These are phyloP conservation scores for Neophaeococcomyces mojaviensis DNA, from an alignment of 2,329 filamentous ascomycete species.

Conservation along the genomic window DNA sequence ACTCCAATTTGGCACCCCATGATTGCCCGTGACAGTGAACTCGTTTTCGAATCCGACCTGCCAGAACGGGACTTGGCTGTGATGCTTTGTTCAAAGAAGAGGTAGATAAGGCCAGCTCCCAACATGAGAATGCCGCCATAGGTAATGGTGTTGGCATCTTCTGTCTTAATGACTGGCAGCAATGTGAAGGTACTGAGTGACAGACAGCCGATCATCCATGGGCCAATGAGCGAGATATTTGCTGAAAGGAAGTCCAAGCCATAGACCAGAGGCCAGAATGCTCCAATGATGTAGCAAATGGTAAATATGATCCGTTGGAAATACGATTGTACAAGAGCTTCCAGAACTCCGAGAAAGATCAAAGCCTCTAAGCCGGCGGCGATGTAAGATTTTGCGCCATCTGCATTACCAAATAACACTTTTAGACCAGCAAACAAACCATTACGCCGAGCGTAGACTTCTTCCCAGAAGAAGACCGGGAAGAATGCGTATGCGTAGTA, in stretches of 20 bases:
- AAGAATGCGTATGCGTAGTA: conserved; percentile 94
- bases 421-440: conserved; percentile 61
- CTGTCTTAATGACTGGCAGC: conserved; percentile 76
- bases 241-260: conserved; percentile 63
- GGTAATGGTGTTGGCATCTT: conserved; percentile 68
- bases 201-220: conserved; percentile 70
- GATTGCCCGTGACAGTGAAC: conserved; percentile 33
- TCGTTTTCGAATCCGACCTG: conserved; percentile 14
- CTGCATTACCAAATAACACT: conserved; percentile 62
- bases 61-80: conserved; percentile 35
- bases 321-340: conserved; percentile 80
- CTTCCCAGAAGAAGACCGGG: conserved; percentile 93
- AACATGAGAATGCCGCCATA: conserved; percentile 73
- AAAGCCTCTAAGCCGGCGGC: conserved; percentile 57
- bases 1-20: conserved; percentile 56
- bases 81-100: conserved; percentile 66
- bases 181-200: conserved; percentile 88
- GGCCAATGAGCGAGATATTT: conserved; percentile 56
- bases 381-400: conserved; percentile 50
- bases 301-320: conserved; percentile 86
- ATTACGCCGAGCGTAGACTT: conserved; percentile 70
- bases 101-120: conserved; percentile 65
- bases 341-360: conserved; percentile 65
- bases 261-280: conserved; percentile 70
- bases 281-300: conserved; percentile 64